Percentiles rank a stretch among this genome's conserved stretches.
These are phyloP conservation scores for Pleochaeta shiraiana DNA, from an alignment of 2,329 filamentous ascomycete species.

Conservation along the genomic window DNA sequence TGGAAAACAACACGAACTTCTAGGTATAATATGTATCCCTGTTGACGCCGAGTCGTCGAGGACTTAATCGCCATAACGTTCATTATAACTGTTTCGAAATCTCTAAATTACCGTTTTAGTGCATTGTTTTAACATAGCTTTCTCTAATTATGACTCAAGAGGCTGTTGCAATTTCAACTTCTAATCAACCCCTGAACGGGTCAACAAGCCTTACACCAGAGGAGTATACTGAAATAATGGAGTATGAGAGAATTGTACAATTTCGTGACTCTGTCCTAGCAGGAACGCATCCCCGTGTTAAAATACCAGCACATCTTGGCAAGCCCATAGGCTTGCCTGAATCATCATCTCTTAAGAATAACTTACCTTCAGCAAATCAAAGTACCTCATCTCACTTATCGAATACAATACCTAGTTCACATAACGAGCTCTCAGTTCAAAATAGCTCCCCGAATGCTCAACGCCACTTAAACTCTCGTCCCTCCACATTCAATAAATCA, in stretches of 20 bases:
- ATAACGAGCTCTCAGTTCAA: constrained; percentile 11
- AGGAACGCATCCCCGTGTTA: constrained; percentile 47
- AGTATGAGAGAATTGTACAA: constrained; percentile 61
- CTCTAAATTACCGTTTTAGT: too few species aligned
- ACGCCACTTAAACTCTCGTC: constrained; percentile 18
- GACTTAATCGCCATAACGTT: too few species aligned
- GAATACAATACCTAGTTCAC: background rate
- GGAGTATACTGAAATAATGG: constrained; percentile 34
- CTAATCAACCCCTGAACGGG: background rate
- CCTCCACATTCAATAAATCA: constrained; percentile 27
- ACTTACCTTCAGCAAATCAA: background rate
- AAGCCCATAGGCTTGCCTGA: constrained; percentile 8
- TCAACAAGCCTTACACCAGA: constrained; percentile 20
- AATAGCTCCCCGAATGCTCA: constrained; percentile 13
- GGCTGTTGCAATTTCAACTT: too few species aligned
- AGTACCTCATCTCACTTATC: background rate
- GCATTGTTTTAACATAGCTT: too few species aligned
- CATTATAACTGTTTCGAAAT: too few species aligned
- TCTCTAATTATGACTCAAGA: too few species aligned
- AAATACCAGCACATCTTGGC: constrained; percentile 28
- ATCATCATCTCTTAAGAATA: background rate
- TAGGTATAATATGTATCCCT: too few species aligned
- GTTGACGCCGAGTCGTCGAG: too few species aligned
- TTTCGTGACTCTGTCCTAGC: constrained; percentile 65
- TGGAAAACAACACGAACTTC: too few species aligned